phyloP scores from a whole-genome alignment of 805 yeast species.

The Suhomyces sp. region DNA sequence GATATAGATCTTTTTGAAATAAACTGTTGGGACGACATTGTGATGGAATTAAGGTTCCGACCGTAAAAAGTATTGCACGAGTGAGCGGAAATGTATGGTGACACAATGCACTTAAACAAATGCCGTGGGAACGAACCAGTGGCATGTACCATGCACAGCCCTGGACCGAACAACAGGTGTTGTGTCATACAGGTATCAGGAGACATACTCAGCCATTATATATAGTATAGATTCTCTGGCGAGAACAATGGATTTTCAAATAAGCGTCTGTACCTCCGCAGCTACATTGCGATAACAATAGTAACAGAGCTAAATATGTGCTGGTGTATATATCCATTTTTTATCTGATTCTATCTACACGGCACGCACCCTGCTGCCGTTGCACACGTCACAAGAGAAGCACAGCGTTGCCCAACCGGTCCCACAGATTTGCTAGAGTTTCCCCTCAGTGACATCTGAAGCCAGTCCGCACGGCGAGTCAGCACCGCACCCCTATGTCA shows the following conservation, averaged over 20 bases:
- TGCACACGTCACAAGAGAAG: too few relatives aligned
- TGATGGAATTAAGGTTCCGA: not conserved
- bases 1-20: not conserved
- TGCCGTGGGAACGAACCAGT: not conserved
- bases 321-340: not conserved
- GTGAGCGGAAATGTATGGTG: not conserved
- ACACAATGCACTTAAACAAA: not conserved
- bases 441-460: too few relatives aligned
- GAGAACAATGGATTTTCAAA: not conserved
- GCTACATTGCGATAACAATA: not conserved
- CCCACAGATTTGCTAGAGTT: too few relatives aligned
- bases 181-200: too few relatives aligned
- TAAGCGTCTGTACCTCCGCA: not conserved
- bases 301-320: not conserved
- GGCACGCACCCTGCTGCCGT: not conserved
- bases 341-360: not conserved
- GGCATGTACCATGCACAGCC: not conserved
- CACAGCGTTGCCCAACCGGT: too few relatives aligned
- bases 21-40: not conserved
- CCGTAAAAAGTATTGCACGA: not conserved
- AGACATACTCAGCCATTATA: not conserved
- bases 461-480: not conserved
- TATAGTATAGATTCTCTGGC: not conserved
- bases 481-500: not conserved
- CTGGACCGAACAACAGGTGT: not conserved